Conservation (phyloP, 768 basidiomycete genomes). For the Amanita muscaria region DNA sequence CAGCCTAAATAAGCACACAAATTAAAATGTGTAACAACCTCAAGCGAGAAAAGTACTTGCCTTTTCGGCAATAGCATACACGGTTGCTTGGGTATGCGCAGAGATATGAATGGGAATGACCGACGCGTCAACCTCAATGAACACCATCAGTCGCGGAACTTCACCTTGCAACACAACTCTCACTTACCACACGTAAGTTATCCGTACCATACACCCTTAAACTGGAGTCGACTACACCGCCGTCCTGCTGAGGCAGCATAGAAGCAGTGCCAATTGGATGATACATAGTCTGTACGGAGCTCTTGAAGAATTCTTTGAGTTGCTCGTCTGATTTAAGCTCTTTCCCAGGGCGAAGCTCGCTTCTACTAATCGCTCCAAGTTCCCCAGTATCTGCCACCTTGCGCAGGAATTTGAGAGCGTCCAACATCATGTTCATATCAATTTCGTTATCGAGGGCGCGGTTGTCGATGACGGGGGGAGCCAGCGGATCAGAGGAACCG, state of each 20-base stretch:
- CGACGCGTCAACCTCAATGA: constrained; percentile 7
- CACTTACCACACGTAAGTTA: constrained; percentile 15
- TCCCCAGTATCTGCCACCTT: constrained; percentile 12
- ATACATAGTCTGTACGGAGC: constrained; percentile 5
- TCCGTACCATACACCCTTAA: constrained; percentile 17
- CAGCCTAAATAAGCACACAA: not conserved
- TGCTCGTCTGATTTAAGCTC: constrained; percentile 8
- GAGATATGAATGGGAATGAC: constrained; percentile 8
- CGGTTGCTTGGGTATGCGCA: constrained; percentile 5
- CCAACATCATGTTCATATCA: constrained; percentile 16
- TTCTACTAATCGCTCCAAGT: constrained; percentile 4
- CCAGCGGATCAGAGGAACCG: constrained; percentile 31
- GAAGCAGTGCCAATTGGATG: constrained; percentile 22
- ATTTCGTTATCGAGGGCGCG: constrained; percentile 25
- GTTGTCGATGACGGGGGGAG: constrained; percentile 36
- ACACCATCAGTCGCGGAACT: not conserved
- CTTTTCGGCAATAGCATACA: constrained; percentile 11
- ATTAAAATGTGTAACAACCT: too few relatives aligned
- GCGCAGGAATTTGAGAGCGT: constrained; percentile 18
- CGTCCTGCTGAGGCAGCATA: constrained; percentile 22
- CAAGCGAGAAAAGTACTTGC: not conserved
- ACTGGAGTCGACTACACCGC: constrained; percentile 18
- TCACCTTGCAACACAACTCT: not conserved
- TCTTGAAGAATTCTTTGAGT: constrained; percentile 11
- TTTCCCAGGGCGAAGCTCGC: not conserved